Base-by-base conservation (phyloP, 495 filamentous ascomycete species). In the Sordaria brevicollis region DNA sequence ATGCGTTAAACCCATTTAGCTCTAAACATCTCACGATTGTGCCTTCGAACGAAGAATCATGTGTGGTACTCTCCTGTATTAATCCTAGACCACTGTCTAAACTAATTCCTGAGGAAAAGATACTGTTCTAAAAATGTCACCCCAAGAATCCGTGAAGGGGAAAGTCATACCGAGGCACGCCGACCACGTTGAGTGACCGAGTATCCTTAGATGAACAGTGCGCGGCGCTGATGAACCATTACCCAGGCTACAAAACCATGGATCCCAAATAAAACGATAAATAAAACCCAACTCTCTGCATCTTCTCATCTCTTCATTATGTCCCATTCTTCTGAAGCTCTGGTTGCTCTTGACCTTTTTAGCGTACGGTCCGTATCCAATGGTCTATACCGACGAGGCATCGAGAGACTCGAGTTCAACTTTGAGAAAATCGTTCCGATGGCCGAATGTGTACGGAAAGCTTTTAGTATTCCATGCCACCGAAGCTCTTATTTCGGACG, bases 401-500 rank as follows among this genome's bases (percentile, higher is more conserved):
- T 62, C 35, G 25, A 62, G 3, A 62, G 25, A 62, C 5, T 13
- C 13, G 25, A 62, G 49, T 5, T 33, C 13, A 62, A 31, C 5
- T 62, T 54, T 13, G 25, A 39, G n/a, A 38, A 38, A n/a, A 39
- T n/a, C 33, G 49, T 62, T 25, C 25, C 49, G 33, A 62, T 6
- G 25, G 25, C 17, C 17, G 49, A 62, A 31, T 7, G 13, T 62
- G 5, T 0, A 62, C 13, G 49, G 35, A 33, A 38, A n/a, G 4
- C 29, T 6, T 39, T 76, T 65, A 83, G 68, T 84, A 84, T 73
- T 84, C 82, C 19, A 79, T 69, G 3, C 83, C 79, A 43, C 81
- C 79, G 68, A 82, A 83, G 67, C 83, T 84, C 75, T 78, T 80
- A 69, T 80, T 83, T 69, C 83, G 77, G 43, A 80, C 82, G 69